A percentile compares a stretch with the other conserved stretches of the same genome.
Evolutionary conservation across 805 yeast species (phyloP).

Genomic region (Candida easanensis): DNA sequence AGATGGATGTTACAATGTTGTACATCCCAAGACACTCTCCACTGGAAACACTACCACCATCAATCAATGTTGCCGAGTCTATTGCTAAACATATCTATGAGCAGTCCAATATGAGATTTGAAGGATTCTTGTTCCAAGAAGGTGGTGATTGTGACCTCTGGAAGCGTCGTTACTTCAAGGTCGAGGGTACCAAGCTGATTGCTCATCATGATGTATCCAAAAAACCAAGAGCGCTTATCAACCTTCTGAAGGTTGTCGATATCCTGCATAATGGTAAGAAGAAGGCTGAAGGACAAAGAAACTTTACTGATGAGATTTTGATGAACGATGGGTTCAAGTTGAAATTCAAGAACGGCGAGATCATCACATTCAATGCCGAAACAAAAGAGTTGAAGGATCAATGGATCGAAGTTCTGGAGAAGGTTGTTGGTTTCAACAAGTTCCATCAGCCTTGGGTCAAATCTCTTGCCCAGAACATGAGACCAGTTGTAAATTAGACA

Average conservation of each 20-base stretch:
- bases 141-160: constrained; percentile 84
- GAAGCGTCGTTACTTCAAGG: constrained; percentile 70
- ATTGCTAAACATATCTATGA: constrained; percentile 37
- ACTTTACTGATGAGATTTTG: constrained; percentile 68
- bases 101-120: constrained; percentile 37
- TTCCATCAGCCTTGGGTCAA: constrained; percentile 65
- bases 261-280: constrained; percentile 33
- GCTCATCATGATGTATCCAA: constrained; percentile 73
- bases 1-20: constrained; percentile 63
- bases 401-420: constrained; percentile 66
- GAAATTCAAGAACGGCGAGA: constrained; percentile 74
- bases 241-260: constrained; percentile 60
- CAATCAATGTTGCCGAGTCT: constrained; percentile 52
- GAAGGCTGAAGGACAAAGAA: constrained; percentile 36
- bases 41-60: constrained; percentile 65
- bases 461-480: constrained; percentile 29
- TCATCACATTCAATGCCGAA: constrained; percentile 84
- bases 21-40: constrained; percentile 62
- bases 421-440: constrained; percentile 51
- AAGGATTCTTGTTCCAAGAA: constrained; percentile 80
- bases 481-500: not conserved
- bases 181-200: constrained; percentile 66
- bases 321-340: constrained; percentile 75
- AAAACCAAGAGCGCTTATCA: constrained; percentile 73
- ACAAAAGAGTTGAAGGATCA: constrained; percentile 52